phyloP scores from a whole-genome alignment of 2,329 filamentous ascomycete species.

The Penicillium sp. region DNA sequence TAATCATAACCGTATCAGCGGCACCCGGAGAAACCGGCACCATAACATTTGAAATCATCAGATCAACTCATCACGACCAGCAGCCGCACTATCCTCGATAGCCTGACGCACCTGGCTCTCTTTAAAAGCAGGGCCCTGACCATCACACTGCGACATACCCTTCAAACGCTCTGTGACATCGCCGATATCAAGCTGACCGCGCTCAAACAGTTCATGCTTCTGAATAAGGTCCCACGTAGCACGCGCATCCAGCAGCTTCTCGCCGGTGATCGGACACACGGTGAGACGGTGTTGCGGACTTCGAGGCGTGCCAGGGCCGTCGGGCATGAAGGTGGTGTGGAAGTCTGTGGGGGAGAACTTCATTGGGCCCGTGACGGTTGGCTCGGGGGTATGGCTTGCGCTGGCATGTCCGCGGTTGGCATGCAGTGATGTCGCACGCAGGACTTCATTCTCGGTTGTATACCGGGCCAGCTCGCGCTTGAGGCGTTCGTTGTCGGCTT shows the following conservation, averaged over 20 bases:
- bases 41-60: slow-evolving; percentile 33
- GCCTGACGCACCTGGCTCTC: slow-evolving; percentile 70
- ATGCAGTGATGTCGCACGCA: slow-evolving; percentile 69
- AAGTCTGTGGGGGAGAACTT: slow-evolving; percentile 70
- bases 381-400: slow-evolving; percentile 32
- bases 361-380: slow-evolving; percentile 64
- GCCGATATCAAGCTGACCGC: slow-evolving; percentile 75
- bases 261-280: slow-evolving; percentile 60
- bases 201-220: slow-evolving; percentile 70
- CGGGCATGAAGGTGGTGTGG: slow-evolving; percentile 60
- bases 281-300: slow-evolving; percentile 61
- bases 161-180: slow-evolving; percentile 78
- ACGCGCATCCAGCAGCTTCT: slow-evolving; percentile 68
- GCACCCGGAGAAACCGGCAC: neutral
- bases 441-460: slow-evolving; percentile 86
- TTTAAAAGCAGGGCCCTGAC: slow-evolving; percentile 82
- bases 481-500: slow-evolving; percentile 80
- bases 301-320: slow-evolving; percentile 19
- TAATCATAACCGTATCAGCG: slow-evolving; percentile 4
- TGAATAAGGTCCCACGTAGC: slow-evolving; percentile 91
- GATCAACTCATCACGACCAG: slow-evolving; percentile 74
- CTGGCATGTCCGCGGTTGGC: slow-evolving; percentile 42
- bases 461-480: slow-evolving; percentile 80
- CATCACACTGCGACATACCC: slow-evolving; percentile 73
- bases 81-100: slow-evolving; percentile 74